Base-by-base conservation (phyloP, 2,329 filamentous ascomycete genomes). In the Aspergillus pseudoterreus region DNA sequence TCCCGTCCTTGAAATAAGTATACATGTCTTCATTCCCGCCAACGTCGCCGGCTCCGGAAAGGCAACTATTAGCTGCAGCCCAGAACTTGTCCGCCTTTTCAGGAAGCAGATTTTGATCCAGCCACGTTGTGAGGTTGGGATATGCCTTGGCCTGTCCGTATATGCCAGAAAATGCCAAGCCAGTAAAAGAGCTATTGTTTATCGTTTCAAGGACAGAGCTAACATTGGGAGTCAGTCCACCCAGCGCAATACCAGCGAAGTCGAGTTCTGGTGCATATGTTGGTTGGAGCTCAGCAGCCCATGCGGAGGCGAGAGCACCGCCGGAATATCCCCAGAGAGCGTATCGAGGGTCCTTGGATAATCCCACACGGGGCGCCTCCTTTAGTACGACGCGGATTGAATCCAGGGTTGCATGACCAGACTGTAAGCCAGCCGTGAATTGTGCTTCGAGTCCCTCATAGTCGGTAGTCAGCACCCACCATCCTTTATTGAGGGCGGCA, bases 401-500 rank as follows among this genome's bases (percentile, higher is more conserved):
- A 58, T 78, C 71, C 5, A 77, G 57, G 4, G 71, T 74, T 0
- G 73, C 72, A 41, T 77, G 71, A 24, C 75, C 76, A 1, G 69
- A 65, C 45, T 70, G 62, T 2, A 75, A 62, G 1, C 73, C 73
- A 0, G 70, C 69, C 0, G 65, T 61, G 54, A 74, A 78, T 14
- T 69, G 64, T 1, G 73, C 76, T 5, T 60, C 56, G 1, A 74
- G 74, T 0, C 74, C 74, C 54, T 77, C 71, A 45, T 70, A 75
- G 57, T 80, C 78, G 0, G 77, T 75, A 6, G 75, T 65, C 43
- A 71, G 73, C 22, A 80, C 72, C 39, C 72, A 67, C 75, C 75
- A 78, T 5, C 76, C 75, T 12, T 51, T 64, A n/a, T 65, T 64
- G 0, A 80, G 68, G 2, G 70, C 67, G 8, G 58, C 42, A 6